A percentile compares a stretch with the other conserved stretches of the same genome.
These are phyloP conservation scores for Chalciporus piperatus DNA, from an alignment of 768 basidiomycete genomes.

Conservation along the genomic window DNA sequence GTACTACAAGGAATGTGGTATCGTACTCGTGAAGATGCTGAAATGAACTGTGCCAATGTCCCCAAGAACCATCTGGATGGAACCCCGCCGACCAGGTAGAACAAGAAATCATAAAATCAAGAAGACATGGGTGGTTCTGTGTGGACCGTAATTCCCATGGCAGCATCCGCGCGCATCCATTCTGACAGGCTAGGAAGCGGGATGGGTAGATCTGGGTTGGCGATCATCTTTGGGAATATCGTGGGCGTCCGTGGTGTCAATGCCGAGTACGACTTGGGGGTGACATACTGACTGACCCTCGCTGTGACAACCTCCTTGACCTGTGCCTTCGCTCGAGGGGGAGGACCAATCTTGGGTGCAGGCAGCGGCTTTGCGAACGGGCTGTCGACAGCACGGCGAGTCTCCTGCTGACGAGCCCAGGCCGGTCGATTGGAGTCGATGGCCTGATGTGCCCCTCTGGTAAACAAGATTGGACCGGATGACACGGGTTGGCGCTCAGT, in stretches of 20 bases:
- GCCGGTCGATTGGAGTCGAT: slow-evolving; percentile 37
- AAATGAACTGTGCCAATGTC: not conserved
- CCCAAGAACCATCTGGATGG: not conserved
- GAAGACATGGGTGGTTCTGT: slow-evolving; percentile 13
- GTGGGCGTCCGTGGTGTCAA: slow-evolving; percentile 13
- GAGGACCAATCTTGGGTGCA: slow-evolving; percentile 24
- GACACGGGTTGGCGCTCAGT: slow-evolving; percentile 19
- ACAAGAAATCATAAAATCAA: slow-evolving; percentile 9
- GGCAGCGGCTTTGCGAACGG: slow-evolving; percentile 43
- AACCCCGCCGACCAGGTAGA: slow-evolving; percentile 5
- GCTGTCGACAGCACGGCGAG: slow-evolving; percentile 53
- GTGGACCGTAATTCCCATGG: slow-evolving; percentile 25
- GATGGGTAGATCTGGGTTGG: slow-evolving; percentile 54
- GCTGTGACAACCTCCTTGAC: slow-evolving; percentile 16
- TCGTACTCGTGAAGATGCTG: not conserved
- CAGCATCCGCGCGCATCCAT: slow-evolving; percentile 50
- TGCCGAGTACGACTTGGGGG: slow-evolving; percentile 9
- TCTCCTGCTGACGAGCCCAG: slow-evolving; percentile 45
- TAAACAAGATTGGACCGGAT: slow-evolving; percentile 18
- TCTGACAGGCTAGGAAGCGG: slow-evolving; percentile 48
- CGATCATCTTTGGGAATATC: slow-evolving; percentile 40
- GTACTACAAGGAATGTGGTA: not conserved
- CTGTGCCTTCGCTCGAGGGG: slow-evolving; percentile 28
- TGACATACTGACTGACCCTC: slow-evolving; percentile 6
- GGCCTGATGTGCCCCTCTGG: slow-evolving; percentile 16